Evolutionary conservation across 768 basidiomycete genomes (phyloP).

Genomic region (Lentinula lateritia): DNA sequence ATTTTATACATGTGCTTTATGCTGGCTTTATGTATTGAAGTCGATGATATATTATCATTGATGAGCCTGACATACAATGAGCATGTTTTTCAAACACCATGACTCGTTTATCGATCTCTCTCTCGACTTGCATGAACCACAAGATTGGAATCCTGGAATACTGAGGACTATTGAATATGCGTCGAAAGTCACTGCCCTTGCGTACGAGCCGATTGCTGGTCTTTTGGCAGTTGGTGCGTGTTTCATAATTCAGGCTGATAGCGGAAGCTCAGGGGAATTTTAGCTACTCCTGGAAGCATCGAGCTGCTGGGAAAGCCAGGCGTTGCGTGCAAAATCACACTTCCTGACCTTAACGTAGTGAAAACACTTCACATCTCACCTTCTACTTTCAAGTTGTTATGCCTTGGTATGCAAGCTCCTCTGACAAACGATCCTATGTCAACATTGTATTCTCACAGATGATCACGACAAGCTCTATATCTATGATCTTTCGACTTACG

Average conservation of each 20-base stretch:
- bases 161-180: constrained; percentile 47
- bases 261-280: background rate
- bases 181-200: constrained; percentile 44
- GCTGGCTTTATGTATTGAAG: background rate
- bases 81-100: constrained; percentile 38
- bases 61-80: background rate
- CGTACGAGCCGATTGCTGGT: constrained; percentile 55
- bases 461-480: constrained; percentile 48
- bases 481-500: constrained; percentile 52
- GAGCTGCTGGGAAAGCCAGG: constrained; percentile 65
- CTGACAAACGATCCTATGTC: background rate
- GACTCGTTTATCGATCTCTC: constrained; percentile 46
- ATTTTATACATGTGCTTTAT: background rate
- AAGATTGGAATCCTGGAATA: constrained; percentile 51
- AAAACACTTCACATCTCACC: constrained; percentile 61
- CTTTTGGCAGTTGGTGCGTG: constrained; percentile 53
- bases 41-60: no score
- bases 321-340: constrained; percentile 44
- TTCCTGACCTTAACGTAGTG: constrained; percentile 39
- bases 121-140: constrained; percentile 43
- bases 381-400: constrained; percentile 48
- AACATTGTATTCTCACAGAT: constrained; percentile 29
- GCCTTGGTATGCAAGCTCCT: constrained; percentile 44
- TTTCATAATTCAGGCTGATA: constrained; percentile 3
- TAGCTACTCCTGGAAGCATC: constrained; percentile 62